phyloP scores from a whole-genome alignment of 2,329 filamentous ascomycete genomes.

The Aureobasidium sp. region DNA sequence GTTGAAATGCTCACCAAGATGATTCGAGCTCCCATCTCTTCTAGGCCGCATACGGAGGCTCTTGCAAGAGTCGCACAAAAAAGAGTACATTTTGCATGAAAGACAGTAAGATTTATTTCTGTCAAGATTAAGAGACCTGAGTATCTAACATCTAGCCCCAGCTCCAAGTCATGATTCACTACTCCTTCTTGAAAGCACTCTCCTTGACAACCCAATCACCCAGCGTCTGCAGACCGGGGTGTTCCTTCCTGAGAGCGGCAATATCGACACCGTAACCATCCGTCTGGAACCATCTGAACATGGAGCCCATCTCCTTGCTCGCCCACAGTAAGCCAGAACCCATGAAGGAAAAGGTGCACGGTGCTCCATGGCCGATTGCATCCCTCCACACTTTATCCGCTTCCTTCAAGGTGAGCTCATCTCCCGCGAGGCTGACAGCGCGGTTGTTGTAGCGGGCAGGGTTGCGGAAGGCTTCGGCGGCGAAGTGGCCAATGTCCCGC shows the following conservation, averaged over 20 bases:
- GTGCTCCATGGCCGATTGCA: conserved; percentile 36
- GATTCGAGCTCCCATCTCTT: too few relatives aligned
- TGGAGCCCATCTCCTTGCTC: conserved; percentile 27
- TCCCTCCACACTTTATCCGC: conserved; percentile 38
- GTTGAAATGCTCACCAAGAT: too few relatives aligned
- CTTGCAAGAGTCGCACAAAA: neutral
- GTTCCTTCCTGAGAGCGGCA: conserved; percentile 30
- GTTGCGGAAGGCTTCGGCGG: conserved; percentile 39
- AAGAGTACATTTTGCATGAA: neutral
- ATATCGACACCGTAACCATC: conserved; percentile 42
- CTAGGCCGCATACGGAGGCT: too few relatives aligned
- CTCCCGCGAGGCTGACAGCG: conserved; percentile 43
- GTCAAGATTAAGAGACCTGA: too few relatives aligned
- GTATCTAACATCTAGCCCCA: neutral
- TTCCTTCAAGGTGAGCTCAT: conserved; percentile 41
- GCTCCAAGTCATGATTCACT: neutral
- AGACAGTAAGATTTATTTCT: neutral
- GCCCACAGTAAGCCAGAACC: conserved; percentile 32
- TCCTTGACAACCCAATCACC: conserved; percentile 15
- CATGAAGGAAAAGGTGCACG: conserved; percentile 35
- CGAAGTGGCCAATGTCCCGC: conserved; percentile 45
- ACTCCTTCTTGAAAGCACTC: conserved; percentile 12
- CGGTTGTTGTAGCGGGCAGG: conserved; percentile 37
- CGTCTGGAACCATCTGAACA: conserved; percentile 40
- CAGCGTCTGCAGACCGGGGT: conserved; percentile 26